A percentile compares a stretch with the other conserved stretches of the same genome.
Evolutionary conservation across 495 filamentous ascomycete species (phyloP).

Genomic region (Pyrenula aspistea): DNA sequence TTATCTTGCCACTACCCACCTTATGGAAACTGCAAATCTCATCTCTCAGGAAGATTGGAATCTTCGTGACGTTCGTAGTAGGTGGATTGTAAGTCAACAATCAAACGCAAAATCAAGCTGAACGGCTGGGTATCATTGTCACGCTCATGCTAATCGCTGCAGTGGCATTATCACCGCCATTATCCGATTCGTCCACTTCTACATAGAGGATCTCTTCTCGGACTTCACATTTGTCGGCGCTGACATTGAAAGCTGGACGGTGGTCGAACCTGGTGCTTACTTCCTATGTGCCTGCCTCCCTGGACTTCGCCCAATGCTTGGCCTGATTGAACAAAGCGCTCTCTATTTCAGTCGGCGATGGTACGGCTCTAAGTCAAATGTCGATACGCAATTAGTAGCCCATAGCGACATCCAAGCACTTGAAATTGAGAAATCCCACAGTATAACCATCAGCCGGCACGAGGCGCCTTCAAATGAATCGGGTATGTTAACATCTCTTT

Average conservation of each 20-base stretch:
- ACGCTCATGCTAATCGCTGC: neutral
- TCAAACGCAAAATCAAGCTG: too few relatives aligned
- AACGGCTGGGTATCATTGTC: too few relatives aligned
- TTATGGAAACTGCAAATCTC: slow-evolving; percentile 35
- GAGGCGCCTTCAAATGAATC: too few relatives aligned
- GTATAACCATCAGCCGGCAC: too few relatives aligned
- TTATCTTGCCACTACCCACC: slow-evolving; percentile 34
- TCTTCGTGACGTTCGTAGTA: slow-evolving; percentile 30
- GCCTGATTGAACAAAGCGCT: neutral
- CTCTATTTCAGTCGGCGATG: neutral
- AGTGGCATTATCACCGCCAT: slow-evolving; percentile 24
- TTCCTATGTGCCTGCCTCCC: slow-evolving; percentile 33
- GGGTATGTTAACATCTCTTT: too few relatives aligned
- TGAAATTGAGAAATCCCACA: too few relatives aligned
- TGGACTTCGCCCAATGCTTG: slow-evolving; percentile 20
- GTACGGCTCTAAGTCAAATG: too few relatives aligned
- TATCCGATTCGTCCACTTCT: slow-evolving; percentile 22
- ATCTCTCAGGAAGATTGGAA: slow-evolving; percentile 28
- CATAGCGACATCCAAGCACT: too few relatives aligned
- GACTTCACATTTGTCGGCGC: slow-evolving; percentile 15
- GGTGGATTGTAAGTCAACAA: slow-evolving; percentile 10
- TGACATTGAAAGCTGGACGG: slow-evolving; percentile 24
- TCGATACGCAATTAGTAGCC: too few relatives aligned
- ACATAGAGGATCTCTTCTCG: slow-evolving; percentile 3
- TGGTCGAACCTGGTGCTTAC: slow-evolving; percentile 29